Evolutionary conservation across 345 rosid genomes (phyloP).

Genomic region (Euphorbia tirucalli): DNA sequence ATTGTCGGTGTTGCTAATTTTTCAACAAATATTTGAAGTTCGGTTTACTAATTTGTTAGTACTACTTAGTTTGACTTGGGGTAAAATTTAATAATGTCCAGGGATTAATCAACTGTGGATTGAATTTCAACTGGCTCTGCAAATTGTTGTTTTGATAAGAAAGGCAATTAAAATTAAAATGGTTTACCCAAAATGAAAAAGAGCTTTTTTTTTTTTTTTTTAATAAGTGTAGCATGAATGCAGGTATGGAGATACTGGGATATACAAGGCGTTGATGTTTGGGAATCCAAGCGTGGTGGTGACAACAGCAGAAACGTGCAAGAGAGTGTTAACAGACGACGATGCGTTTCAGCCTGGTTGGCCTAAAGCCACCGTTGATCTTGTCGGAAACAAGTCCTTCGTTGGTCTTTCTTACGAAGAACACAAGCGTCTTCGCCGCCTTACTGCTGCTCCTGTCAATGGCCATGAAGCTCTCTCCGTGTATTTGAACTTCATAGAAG

Average conservation of each 20-base stretch:
- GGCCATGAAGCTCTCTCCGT: conserved; percentile 70
- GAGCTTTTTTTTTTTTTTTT: background rate
- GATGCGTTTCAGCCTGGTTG: conserved; percentile 77
- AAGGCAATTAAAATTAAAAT: no score
- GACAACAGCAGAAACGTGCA: conserved; percentile 63
- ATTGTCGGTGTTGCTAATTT: no score
- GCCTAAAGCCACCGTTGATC: conserved; percentile 62
- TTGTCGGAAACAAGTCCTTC: conserved; percentile 80
- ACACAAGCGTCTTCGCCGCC: conserved; percentile 79
- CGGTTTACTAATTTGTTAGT: no score
- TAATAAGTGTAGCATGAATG: no score
- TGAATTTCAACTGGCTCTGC: no score
- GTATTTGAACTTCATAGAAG: conserved; percentile 63
- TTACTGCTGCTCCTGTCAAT: conserved; percentile 75
- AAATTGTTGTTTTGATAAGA: no score
- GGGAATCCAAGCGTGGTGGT: conserved; percentile 78
- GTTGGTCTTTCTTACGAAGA: conserved; percentile 63
- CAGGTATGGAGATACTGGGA: conserved; percentile 63
- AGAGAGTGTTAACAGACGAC: conserved; percentile 60
- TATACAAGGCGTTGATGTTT: conserved; percentile 81
- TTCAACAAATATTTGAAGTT: no score
- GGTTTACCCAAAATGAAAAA: background rate
- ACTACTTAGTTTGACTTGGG: no score
- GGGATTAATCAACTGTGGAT: no score
- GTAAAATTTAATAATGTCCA: background rate